A percentile compares a stretch with the other conserved stretches of the same genome.
Evolutionary conservation across 2,329 filamentous ascomycete genomes (phyloP).

Genomic region (Aspergillus flavus): DNA sequence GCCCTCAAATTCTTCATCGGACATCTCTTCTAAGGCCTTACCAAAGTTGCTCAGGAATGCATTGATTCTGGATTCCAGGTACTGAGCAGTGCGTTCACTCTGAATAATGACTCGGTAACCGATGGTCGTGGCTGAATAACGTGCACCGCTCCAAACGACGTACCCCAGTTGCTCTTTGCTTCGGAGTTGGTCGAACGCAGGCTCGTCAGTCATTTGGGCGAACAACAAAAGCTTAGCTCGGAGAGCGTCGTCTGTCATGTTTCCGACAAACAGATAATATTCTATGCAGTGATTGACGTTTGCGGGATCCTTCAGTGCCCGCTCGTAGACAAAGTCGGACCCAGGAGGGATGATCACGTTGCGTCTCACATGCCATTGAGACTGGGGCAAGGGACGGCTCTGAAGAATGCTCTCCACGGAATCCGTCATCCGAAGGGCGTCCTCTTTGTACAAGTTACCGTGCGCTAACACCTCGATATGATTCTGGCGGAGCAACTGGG

Average conservation of each 20-base stretch:
- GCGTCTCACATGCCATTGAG: conserved; percentile 78
- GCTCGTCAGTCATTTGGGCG: conserved; percentile 89
- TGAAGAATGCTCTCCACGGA: conserved; percentile 78
- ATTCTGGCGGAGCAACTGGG: conserved; percentile 77
- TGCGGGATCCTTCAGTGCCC: conserved; percentile 77
- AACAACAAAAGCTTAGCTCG: conserved; percentile 79
- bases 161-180: conserved; percentile 98
- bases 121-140: conserved; percentile 73
- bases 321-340: conserved; percentile 81
- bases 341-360: conserved; percentile 77
- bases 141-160: conserved; percentile 83
- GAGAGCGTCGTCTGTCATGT: conserved; percentile 66
- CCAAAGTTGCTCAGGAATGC: conserved; percentile 73
- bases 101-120: conserved; percentile 91
- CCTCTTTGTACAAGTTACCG: conserved; percentile 92
- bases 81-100: conserved; percentile 81
- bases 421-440: conserved; percentile 81
- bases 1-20: conserved; percentile 79
- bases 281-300: conserved; percentile 90
- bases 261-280: conserved; percentile 72
- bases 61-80: conserved; percentile 85
- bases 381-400: conserved; percentile 70
- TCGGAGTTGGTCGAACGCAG: conserved; percentile 88
- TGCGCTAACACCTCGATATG: conserved; percentile 88
- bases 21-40: conserved; percentile 72